These are phyloP conservation scores for Coprinopsis marcescibilis DNA, from an alignment of 768 basidiomycete species.

Conservation along the genomic window DNA sequence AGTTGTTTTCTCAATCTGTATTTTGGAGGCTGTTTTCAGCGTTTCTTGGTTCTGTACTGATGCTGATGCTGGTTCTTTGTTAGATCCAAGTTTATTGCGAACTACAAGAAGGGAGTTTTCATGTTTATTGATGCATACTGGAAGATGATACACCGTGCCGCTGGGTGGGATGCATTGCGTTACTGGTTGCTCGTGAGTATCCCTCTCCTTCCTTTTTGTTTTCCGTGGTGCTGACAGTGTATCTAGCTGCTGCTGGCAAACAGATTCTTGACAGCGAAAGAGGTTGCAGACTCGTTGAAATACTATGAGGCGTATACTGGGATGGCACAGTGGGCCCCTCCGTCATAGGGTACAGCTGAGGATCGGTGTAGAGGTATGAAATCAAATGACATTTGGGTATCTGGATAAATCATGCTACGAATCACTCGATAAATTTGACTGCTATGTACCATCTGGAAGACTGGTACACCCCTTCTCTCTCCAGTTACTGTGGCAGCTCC, in stretches of 20 bases:
- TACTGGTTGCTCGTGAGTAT: constrained; percentile 52
- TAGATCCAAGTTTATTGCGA: constrained; percentile 50
- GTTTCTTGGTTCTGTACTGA: not conserved
- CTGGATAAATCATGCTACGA: too few species aligned
- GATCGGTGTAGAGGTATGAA: too few species aligned
- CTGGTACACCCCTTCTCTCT: too few species aligned
- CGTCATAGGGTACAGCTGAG: not conserved
- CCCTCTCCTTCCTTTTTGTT: not conserved
- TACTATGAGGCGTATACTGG: constrained; percentile 52
- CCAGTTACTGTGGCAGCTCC: too few species aligned
- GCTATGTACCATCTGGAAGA: too few species aligned
- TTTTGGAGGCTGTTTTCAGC: not conserved
- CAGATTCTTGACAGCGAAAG: constrained; percentile 43
- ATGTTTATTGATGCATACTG: constrained; percentile 58
- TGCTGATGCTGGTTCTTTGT: not conserved
- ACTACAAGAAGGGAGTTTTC: constrained; percentile 48
- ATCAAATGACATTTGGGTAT: too few species aligned
- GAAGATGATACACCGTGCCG: constrained; percentile 61
- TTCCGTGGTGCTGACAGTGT: not conserved
- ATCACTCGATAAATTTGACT: not conserved
- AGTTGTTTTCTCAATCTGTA: constrained; percentile 8
- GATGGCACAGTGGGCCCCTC: constrained; percentile 32
- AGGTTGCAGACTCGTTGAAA: constrained; percentile 45
- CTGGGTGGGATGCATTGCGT: constrained; percentile 60
- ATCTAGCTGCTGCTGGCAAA: constrained; percentile 49